Evolutionary conservation across 306 rosid species (phyloP), one percentile per base, ranked within the genome.

Genomic region (Begonia loranthoides): DNA sequence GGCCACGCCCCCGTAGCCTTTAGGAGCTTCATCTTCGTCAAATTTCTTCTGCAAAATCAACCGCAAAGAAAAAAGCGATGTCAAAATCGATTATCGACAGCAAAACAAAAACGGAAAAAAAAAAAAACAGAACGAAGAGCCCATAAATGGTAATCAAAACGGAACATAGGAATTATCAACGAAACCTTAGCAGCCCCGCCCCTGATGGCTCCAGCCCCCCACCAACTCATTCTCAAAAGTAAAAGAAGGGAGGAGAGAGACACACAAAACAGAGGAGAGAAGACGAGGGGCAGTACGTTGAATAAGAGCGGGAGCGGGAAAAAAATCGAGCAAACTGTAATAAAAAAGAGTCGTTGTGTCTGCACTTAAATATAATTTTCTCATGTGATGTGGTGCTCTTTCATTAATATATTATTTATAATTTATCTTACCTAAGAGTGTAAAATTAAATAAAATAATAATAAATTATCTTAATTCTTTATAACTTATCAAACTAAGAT

Each of bases 121-220:
- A 3, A 49, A 14, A 12, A 13, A 2, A 52, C 11, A 5, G 13
- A 0, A 12, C 0, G 1, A 54, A 5, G 1, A 28, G n/a, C 10
- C n/a, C 12, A 28, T 45, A 19, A n/a, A 12, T 9, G 28, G n/a
- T 14, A 39, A 3, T 1, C 28, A 34, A 9, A 6, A 1, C 15
- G 3, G 38, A 28, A 28, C 1, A 16, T 3, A 0, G 9, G 15
- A 49, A 16, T 4, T 12, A 12, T 15, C 13, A 15, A 17, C 0
- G 16, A 51, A 45, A 48, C 78, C 76, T 51, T 77, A 3, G 79
- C 76, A 53, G 76, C 83, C 43, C 79, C 74, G 12, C 79, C 76
- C n/a, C n/a, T n/a, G 10, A 77, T 71, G 38, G 79, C 83, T 45
- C 83, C 83, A 50, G 79, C 79, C 83, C 83, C 69, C 83, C 83